Evolutionary conservation across 257 asterid species (phyloP).

Genomic region (Knoxia roxburghii): DNA sequence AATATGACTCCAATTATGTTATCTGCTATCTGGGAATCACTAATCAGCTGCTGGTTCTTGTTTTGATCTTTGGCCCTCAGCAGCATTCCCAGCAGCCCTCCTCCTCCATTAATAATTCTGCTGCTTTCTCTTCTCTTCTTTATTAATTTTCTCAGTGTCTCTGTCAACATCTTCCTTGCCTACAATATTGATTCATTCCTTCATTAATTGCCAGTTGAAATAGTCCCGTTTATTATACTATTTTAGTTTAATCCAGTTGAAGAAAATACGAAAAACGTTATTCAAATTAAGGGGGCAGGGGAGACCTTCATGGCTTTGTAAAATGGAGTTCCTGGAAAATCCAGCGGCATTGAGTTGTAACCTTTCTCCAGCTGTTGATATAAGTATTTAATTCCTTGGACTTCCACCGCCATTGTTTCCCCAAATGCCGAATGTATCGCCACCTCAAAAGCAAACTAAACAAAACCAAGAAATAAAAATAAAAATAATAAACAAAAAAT

Average conservation of each 20-base stretch:
- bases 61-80: constrained; percentile 27
- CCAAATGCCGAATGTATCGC: constrained; percentile 58
- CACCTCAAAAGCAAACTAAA: constrained; percentile 70
- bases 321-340: constrained; percentile 54
- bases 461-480: background rate
- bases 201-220: too few species aligned
- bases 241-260: too few species aligned
- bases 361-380: constrained; percentile 54
- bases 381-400: constrained; percentile 33
- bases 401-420: constrained; percentile 28
- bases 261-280: too few species aligned
- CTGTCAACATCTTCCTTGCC: constrained; percentile 53
- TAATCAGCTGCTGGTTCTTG: constrained; percentile 16
- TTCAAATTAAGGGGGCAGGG: too few species aligned
- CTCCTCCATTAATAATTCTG: constrained; percentile 38
- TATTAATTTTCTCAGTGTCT: constrained; percentile 36
- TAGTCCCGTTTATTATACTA: too few species aligned
- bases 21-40: constrained; percentile 60
- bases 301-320: constrained; percentile 65
- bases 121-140: constrained; percentile 41
- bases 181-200: too few species aligned
- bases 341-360: constrained; percentile 65
- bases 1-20: constrained; percentile 66
- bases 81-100: constrained; percentile 46
- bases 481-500: background rate